These are phyloP conservation scores for Candida maltosa DNA, from an alignment of 805 yeast genomes.

Conservation along the genomic window DNA sequence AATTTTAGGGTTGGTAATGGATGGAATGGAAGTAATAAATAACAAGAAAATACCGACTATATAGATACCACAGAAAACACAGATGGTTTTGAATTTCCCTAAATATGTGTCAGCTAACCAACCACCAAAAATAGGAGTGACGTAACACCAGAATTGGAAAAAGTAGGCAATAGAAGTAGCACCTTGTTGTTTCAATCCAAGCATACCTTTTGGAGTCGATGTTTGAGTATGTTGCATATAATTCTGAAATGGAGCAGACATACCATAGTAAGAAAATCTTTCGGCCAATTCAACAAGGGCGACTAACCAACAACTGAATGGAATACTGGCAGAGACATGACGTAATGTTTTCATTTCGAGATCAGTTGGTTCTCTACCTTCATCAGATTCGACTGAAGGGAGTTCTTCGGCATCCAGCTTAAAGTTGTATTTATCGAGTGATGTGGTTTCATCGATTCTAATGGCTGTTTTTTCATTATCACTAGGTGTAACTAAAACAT, in stretches of 20 bases:
- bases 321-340: conserved; percentile 49
- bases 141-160: conserved; percentile 77
- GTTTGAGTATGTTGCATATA: conserved; percentile 58
- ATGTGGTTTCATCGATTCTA: neutral
- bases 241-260: conserved; percentile 71
- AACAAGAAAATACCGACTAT: conserved; percentile 60
- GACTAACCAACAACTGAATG: conserved; percentile 53
- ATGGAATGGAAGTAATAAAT: conserved; percentile 67
- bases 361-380: conserved; percentile 45
- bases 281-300: conserved; percentile 74
- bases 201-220: conserved; percentile 42
- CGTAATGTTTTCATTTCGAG: conserved; percentile 49
- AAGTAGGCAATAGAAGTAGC: conserved; percentile 72
- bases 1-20: conserved; percentile 43
- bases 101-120: conserved; percentile 67
- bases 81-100: conserved; percentile 69
- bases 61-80: conserved; percentile 56
- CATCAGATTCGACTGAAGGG: conserved; percentile 12
- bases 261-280: conserved; percentile 76
- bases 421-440: neutral
- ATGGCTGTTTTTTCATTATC: neutral
- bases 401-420: neutral
- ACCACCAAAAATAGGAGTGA: conserved; percentile 76
- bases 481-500: too few relatives aligned
- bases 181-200: conserved; percentile 55